A percentile compares a stretch with the other conserved stretches of the same genome.
These are phyloP conservation scores for Calonectria ilicicola DNA, from an alignment of 2,329 filamentous ascomycete species.

Conservation along the genomic window DNA sequence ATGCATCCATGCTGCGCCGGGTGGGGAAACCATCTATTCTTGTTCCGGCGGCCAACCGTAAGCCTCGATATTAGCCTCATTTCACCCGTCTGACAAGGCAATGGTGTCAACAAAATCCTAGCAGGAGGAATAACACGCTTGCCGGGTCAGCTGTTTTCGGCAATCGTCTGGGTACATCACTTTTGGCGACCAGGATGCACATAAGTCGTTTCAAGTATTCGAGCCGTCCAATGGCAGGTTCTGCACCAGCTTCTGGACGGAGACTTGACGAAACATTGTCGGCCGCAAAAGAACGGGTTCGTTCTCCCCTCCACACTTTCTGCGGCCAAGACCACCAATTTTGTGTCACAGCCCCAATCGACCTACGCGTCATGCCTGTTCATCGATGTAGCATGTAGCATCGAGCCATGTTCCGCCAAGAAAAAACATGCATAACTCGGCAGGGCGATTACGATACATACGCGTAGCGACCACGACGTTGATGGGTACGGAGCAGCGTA, in stretches of 20 bases:
- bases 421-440: neutral
- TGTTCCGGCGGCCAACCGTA: no score
- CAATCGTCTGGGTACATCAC: no score
- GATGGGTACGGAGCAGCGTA: neutral
- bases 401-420: neutral
- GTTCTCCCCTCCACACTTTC: neutral
- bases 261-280: neutral
- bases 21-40: no score
- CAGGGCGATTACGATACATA: neutral
- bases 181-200: no score
- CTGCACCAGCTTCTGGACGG: no score
- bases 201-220: neutral
- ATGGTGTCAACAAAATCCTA: no score
- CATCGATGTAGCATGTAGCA: neutral
- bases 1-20: no score
- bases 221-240: no score
- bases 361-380: neutral
- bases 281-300: neutral
- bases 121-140: no score
- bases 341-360: neutral
- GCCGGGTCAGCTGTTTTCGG: no score
- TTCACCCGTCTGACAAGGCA: no score
- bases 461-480: neutral
- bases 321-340: neutral
- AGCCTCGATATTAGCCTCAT: no score